These are phyloP conservation scores for Zygotorulaspora danielsina DNA, from an alignment of 805 yeast genomes.

Conservation along the genomic window DNA sequence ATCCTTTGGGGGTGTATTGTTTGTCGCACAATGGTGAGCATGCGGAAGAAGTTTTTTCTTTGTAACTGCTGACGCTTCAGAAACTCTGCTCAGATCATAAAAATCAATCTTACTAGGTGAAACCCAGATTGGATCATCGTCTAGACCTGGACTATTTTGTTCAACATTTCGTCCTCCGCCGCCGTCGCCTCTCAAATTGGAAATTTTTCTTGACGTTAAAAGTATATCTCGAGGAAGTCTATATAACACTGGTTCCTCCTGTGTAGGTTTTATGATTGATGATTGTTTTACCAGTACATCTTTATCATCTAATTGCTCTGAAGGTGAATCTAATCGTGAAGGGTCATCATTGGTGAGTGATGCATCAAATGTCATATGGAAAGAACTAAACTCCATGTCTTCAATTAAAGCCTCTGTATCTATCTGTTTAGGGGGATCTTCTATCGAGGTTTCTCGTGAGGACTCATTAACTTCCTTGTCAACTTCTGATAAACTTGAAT, in stretches of 20 bases:
- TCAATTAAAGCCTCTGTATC: conserved; percentile 17
- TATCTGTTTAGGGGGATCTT: conserved; percentile 1
- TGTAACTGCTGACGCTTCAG: conserved; percentile 2
- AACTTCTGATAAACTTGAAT: conserved; percentile 9
- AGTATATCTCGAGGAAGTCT: conserved; percentile 10
- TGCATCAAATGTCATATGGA: conserved; percentile 31
- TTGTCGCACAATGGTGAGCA: not conserved
- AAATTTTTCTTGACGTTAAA: conserved; percentile 8
- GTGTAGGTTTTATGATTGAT: not conserved
- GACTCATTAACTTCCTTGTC: conserved; percentile 11
- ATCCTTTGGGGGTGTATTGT: not conserved
- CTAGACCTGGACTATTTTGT: conserved; percentile 3
- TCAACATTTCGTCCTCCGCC: conserved; percentile 6
- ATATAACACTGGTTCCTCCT: conserved; percentile 16
- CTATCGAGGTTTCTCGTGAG: conserved; percentile 9
- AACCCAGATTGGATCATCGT: conserved; percentile 35
- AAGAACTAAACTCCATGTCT: conserved; percentile 34
- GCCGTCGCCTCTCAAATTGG: conserved; percentile 1
- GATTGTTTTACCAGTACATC: not conserved
- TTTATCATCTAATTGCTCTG: not conserved
- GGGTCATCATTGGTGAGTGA: conserved; percentile 11
- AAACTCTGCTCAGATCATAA: conserved; percentile 16
- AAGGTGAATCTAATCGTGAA: conserved; percentile 2
- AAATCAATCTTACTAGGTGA: conserved; percentile 34
- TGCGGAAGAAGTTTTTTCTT: conserved; percentile 1